These are phyloP conservation scores for Cytospora schulzeri DNA, from an alignment of 2,329 filamentous ascomycete genomes.

Conservation along the genomic window DNA sequence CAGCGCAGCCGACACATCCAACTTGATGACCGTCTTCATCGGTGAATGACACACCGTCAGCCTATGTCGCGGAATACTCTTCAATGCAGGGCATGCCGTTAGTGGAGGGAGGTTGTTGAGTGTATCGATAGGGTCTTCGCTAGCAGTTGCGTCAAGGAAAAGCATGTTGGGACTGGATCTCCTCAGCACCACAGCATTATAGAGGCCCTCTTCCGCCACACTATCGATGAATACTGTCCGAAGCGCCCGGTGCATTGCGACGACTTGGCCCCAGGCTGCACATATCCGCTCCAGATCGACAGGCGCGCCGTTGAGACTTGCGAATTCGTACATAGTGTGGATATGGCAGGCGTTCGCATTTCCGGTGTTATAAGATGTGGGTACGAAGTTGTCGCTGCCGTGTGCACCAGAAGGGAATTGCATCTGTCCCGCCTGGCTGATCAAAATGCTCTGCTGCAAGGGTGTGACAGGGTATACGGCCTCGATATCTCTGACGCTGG, in stretches of 20 bases:
- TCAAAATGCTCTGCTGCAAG: conserved; percentile 52
- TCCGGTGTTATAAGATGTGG: conserved; percentile 12
- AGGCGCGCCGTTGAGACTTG: conserved; percentile 39
- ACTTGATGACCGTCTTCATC: conserved; percentile 48
- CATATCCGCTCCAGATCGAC: conserved; percentile 50
- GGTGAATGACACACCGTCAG: conserved; percentile 52
- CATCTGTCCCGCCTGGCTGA: conserved; percentile 43
- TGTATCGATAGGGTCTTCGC: conserved; percentile 42
- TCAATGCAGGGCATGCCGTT: conserved; percentile 39
- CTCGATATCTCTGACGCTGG: conserved; percentile 49
- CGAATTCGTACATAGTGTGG: conserved; percentile 52
- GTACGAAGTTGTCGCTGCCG: conserved; percentile 14
- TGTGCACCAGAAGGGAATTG: conserved; percentile 15
- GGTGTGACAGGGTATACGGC: conserved; percentile 51
- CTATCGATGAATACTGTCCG: conserved; percentile 56
- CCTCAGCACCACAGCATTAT: conserved; percentile 52
- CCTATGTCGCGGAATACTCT: conserved; percentile 47
- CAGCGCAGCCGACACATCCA: conserved; percentile 54
- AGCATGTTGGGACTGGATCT: conserved; percentile 53
- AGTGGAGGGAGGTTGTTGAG: conserved; percentile 48
- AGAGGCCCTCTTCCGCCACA: conserved; percentile 50
- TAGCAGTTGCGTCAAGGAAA: conserved; percentile 50
- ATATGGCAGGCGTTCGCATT: conserved; percentile 46
- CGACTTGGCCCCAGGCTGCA: conserved; percentile 52
- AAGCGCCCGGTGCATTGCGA: conserved; percentile 47